Evolutionary conservation across 106 monocot species (phyloP).

Genomic region (Triglochin maritima): DNA sequence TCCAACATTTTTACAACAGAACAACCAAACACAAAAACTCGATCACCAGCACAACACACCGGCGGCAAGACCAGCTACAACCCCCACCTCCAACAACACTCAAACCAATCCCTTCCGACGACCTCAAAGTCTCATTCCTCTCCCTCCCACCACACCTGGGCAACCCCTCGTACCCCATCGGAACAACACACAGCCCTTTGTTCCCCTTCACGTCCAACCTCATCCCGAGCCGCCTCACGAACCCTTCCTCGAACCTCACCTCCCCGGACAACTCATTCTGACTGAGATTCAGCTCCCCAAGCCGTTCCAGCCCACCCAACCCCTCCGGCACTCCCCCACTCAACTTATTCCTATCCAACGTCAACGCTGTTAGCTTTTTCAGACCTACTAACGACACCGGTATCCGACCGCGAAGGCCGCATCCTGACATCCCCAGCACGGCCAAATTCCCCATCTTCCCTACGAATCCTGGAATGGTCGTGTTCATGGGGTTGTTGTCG

Average conservation of each 20-base stretch:
- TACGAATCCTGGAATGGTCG: slow-evolving; percentile 30
- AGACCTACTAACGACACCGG: slow-evolving; percentile 25
- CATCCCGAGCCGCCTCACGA: slow-evolving; percentile 49
- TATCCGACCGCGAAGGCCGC: slow-evolving; percentile 37
- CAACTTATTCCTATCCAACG: slow-evolving; percentile 44
- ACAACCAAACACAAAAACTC: too few species aligned
- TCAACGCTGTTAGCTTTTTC: slow-evolving; percentile 29
- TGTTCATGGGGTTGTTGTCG: slow-evolving; percentile 39
- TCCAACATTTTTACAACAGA: too few species aligned
- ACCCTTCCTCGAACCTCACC: slow-evolving; percentile 31
- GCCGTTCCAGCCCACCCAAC: slow-evolving; percentile 25
- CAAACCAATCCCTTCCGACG: too few species aligned
- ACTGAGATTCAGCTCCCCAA: slow-evolving; percentile 57
- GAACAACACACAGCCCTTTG: slow-evolving; percentile 33
- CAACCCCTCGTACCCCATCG: background rate
- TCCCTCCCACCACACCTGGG: too few species aligned
- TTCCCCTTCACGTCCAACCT: slow-evolving; percentile 52
- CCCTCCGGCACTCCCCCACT: slow-evolving; percentile 42
- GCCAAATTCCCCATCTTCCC: slow-evolving; percentile 22
- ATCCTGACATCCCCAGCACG: slow-evolving; percentile 43
- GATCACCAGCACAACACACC: too few species aligned
- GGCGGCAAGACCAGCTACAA: too few species aligned
- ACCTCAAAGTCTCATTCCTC: too few species aligned
- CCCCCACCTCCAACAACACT: too few species aligned
- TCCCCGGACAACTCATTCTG: slow-evolving; percentile 55